Evolutionary conservation across 352 stramenopile genomes (phyloP).

Genomic region (Phytophthora sp.): DNA sequence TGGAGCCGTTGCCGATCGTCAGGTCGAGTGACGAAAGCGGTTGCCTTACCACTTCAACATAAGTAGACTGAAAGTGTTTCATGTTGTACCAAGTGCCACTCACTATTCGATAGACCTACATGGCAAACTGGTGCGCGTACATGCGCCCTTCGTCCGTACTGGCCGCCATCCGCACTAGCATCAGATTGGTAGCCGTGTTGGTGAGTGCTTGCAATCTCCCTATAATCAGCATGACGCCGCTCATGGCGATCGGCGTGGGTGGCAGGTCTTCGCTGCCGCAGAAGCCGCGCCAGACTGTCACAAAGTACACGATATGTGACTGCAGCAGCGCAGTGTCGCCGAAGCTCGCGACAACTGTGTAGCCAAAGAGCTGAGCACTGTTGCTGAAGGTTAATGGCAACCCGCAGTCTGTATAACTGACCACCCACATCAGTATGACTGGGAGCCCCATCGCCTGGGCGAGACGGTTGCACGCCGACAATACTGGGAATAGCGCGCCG

Average conservation of each 20-base stretch:
- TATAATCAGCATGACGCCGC: constrained; percentile 51
- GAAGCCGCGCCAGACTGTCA: constrained; percentile 61
- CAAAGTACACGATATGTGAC: constrained; percentile 56
- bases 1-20: no score
- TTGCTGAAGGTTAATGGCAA: constrained; percentile 37
- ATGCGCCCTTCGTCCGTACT: constrained; percentile 46
- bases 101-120: constrained; percentile 10
- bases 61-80: no score
- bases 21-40: no score
- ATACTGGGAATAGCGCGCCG: constrained; percentile 61
- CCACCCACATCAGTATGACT: constrained; percentile 55
- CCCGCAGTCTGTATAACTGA: constrained; percentile 56
- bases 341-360: constrained; percentile 51
- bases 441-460: constrained; percentile 54
- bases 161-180: constrained; percentile 66
- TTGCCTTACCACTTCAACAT: no score
- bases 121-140: constrained; percentile 41
- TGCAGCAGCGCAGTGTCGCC: constrained; percentile 55
- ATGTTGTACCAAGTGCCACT: background rate
- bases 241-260: constrained; percentile 47
- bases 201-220: constrained; percentile 49
- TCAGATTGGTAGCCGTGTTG: constrained; percentile 60
- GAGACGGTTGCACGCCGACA: constrained; percentile 59
- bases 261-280: constrained; percentile 56
- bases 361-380: constrained; percentile 51